phyloP scores from a whole-genome alignment of 2,329 filamentous ascomycete species.

The Cercospora zeae-maydis region DNA sequence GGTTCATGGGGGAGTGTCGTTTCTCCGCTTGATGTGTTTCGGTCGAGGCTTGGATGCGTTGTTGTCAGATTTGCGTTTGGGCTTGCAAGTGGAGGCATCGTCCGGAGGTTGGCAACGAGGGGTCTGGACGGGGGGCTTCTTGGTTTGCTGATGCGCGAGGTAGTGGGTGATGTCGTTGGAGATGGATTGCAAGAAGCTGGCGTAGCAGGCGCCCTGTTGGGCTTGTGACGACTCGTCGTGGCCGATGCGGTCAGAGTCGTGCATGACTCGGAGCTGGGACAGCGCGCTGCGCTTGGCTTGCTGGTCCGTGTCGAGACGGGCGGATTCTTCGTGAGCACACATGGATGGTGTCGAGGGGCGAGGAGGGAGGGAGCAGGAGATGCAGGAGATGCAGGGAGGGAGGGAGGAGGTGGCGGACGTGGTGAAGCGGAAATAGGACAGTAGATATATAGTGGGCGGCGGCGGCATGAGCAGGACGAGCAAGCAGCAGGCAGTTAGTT shows the following conservation, averaged over 20 bases:
- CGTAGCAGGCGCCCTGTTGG: slow-evolving; percentile 21
- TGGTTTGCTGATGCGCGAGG: slow-evolving; percentile 12
- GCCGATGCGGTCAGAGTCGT: not conserved
- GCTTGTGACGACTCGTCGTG: not conserved
- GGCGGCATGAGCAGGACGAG: too few species aligned
- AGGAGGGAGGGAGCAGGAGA: not conserved
- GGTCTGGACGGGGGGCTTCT: not conserved
- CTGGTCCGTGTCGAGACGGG: not conserved
- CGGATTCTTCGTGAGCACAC: not conserved
- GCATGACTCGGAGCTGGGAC: not conserved
- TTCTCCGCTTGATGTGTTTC: slow-evolving; percentile 8
- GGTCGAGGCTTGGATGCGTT: slow-evolving; percentile 3
- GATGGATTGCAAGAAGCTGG: slow-evolving; percentile 29
- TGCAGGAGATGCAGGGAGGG: not conserved
- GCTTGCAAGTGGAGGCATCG: not conserved
- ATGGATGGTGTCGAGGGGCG: not conserved
- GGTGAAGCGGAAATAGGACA: not conserved
- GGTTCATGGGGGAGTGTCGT: slow-evolving; percentile 4
- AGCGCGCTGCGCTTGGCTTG: not conserved
- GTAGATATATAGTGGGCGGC: too few species aligned
- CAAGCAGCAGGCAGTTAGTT: too few species aligned
- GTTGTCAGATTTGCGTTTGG: slow-evolving; percentile 12
- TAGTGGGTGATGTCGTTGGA: slow-evolving; percentile 29
- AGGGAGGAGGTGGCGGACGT: not conserved
- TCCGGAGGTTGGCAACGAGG: not conserved